Percentiles rank a stretch among this genome's conserved stretches.
phyloP scores from a whole-genome alignment of 2,329 filamentous ascomycete genomes.

The Phyllosticta capitalensis region DNA sequence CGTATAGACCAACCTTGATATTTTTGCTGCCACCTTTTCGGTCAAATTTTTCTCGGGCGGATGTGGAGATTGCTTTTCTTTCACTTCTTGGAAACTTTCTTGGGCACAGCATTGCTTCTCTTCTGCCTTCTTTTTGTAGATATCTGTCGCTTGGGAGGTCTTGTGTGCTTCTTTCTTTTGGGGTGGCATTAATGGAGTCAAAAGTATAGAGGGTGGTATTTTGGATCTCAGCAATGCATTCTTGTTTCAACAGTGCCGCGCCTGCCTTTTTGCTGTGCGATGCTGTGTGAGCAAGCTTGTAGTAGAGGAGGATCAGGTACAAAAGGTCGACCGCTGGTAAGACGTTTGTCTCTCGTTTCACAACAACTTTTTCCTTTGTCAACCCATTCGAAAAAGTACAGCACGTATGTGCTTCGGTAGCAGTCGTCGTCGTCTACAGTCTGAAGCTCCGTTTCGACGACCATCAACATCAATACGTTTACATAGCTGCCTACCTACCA shows the following conservation, averaged over 20 bases:
- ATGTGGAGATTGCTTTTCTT: neutral
- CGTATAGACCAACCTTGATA: neutral
- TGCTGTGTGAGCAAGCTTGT: neutral
- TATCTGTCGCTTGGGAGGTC: neutral
- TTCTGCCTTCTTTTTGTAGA: neutral
- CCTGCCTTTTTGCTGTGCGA: neutral
- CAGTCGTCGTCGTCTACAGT: no score
- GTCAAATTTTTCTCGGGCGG: conserved; percentile 2
- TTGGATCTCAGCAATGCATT: neutral
- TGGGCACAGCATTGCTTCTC: neutral
- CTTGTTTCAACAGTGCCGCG: neutral
- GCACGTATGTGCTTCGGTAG: no score
- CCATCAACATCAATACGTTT: no score
- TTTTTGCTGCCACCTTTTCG: neutral
- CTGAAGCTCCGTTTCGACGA: no score
- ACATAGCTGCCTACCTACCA: no score
- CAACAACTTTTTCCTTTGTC: neutral
- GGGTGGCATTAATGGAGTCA: conserved; percentile 10
- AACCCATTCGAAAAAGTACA: neutral
- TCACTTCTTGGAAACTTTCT: neutral
- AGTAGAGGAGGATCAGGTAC: neutral
- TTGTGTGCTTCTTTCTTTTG: conserved; percentile 1
- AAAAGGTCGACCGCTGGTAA: neutral
- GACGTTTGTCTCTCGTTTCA: neutral
- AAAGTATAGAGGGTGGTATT: conserved; percentile 11